A percentile compares a stretch with the other conserved stretches of the same genome.
phyloP scores from a whole-genome alignment of 495 filamentous ascomycete species.

The Annulohypoxylon bovei region DNA sequence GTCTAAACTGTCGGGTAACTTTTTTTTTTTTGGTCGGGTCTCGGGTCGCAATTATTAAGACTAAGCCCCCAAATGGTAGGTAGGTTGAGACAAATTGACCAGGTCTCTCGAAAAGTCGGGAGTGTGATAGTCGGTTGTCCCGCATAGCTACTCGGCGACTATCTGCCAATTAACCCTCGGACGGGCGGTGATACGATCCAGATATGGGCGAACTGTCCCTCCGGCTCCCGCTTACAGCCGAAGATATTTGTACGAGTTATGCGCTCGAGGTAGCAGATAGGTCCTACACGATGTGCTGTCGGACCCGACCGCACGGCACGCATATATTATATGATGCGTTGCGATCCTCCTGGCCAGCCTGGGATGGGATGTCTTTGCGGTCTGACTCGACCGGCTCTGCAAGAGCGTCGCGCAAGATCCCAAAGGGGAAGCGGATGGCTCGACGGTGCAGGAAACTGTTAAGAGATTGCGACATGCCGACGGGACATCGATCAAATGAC shows the following conservation, averaged over 20 bases:
- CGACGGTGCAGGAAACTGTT: slow-evolving; percentile 17
- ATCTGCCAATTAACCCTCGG: not conserved
- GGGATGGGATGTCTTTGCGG: slow-evolving; percentile 1
- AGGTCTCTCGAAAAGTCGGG: slow-evolving; percentile 20
- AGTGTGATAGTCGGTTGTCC: slow-evolving; percentile 23
- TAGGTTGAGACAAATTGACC: slow-evolving; percentile 16
- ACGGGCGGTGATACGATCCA: slow-evolving; percentile 10
- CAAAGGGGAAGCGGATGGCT: slow-evolving; percentile 41
- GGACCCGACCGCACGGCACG: slow-evolving; percentile 36
- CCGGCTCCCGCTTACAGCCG: slow-evolving; percentile 12
- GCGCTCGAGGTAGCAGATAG: slow-evolving; percentile 5
- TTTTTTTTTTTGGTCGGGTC: slow-evolving; percentile 21
- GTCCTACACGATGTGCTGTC: slow-evolving; percentile 33
- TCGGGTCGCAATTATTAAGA: slow-evolving; percentile 25
- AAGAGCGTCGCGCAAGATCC: slow-evolving; percentile 29
- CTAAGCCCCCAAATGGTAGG: slow-evolving; percentile 40
- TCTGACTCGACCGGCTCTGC: slow-evolving; percentile 29
- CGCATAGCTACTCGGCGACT: slow-evolving; percentile 24
- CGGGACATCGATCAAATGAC: slow-evolving; percentile 38
- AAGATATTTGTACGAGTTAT: slow-evolving; percentile 12
- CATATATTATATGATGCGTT: slow-evolving; percentile 34
- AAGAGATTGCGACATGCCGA: slow-evolving; percentile 43
- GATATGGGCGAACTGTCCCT: slow-evolving; percentile 3
- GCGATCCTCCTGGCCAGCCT: slow-evolving; percentile 27
- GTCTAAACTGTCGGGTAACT: not conserved